Evolutionary conservation across 768 basidiomycete genomes (phyloP), one percentile per base, ranked within the genome.

Genomic region (Lentinula boryana): DNA sequence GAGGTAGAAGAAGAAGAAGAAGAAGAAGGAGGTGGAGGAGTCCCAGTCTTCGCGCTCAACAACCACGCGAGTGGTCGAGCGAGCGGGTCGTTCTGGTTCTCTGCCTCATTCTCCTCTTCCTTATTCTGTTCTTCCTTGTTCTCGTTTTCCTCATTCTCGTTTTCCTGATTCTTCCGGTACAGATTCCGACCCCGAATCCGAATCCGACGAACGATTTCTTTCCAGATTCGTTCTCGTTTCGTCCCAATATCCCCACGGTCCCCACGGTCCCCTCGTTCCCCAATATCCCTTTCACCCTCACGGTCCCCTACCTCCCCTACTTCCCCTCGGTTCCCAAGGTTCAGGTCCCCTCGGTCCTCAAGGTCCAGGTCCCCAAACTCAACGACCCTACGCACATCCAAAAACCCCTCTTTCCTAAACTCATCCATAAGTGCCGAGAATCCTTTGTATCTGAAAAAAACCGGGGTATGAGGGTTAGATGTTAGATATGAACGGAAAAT

Each of bases 51-150:
- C 13, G 15, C 40, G 18, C 40, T 60, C 2, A 68, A 69, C n/a
- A 87, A 75, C 81, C 83, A 88, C 8, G 46, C 21, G 46, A 48
- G 18, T 6, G 46, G 46, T 23, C n/a, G 18, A 12, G 18, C 46
- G 9, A 48, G 46, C 4, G 46, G 46, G 21, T 48, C 46, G 21
- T 73, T 71, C 12, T 91, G 74, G 0, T 87, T 36, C n/a, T 35
- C 27, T 16, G 5, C 52, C 5, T 36, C 16, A n/a, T n/a, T n/a
- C n/a, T n/a, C n/a, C n/a, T n/a, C n/a, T n/a, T n/a, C n/a, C n/a
- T n/a, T n/a, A n/a, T n/a, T n/a, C n/a, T n/a, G n/a, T 32, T 33
- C 61, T 16, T 16, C 15, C 2, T 35, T 33, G 2, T 56, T 35
- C 35, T 8, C n/a, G 18, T 56, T 21, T 3, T 18, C 6, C 21